Base-by-base conservation (phyloP, 2,329 filamentous ascomycete genomes). In the Neonectria coccinea region DNA sequence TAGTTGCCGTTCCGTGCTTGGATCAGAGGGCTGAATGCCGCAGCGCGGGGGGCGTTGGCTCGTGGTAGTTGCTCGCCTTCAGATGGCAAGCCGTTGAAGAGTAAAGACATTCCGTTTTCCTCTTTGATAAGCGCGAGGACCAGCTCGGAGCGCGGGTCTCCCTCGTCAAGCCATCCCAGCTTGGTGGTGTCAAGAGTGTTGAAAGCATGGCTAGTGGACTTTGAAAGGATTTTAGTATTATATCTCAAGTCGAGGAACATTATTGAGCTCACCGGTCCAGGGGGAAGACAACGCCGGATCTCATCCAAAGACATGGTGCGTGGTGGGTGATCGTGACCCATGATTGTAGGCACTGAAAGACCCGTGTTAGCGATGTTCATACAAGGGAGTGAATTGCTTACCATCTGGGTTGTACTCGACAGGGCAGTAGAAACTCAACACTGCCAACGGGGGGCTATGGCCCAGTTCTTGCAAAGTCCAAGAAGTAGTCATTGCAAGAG, bases 71-170 rank as follows among this genome's bases (percentile, higher is more conserved):
- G 41, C 10, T 65, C 55, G 14, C 65, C 65, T 14, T 56, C 50
- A 11, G 56, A 2, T 0, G 69, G 65, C 4, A 66, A 33, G 2
- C 67, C 67, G 56, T 71, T 50, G 41, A 69, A 67, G 20, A 71
- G 65, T 16, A 71, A 44, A 10, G 69, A 66, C 62, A 71, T 66
- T 42, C 69, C 69, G 18, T 67, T 65, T 31, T 66, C 48, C 29
- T 71, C 69, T 36, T 71, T 69, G 31, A 70, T 52, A 3, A 68
- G 66, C 2, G 64, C 64, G n/a, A 70, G 66, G 20, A 68, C 66
- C 1, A 70, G 53, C 45, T 70, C 67, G 7, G 67, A 70, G 10
- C 69, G 66, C 3, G 67, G 64, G 33, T 71, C 69, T 41, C 60
- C 61, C 4, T 59, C 52, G 7, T 57, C 22, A 5, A 71, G 29